phyloP scores from a whole-genome alignment of 129 eudicot genomes.

The Mikania micrantha region DNA sequence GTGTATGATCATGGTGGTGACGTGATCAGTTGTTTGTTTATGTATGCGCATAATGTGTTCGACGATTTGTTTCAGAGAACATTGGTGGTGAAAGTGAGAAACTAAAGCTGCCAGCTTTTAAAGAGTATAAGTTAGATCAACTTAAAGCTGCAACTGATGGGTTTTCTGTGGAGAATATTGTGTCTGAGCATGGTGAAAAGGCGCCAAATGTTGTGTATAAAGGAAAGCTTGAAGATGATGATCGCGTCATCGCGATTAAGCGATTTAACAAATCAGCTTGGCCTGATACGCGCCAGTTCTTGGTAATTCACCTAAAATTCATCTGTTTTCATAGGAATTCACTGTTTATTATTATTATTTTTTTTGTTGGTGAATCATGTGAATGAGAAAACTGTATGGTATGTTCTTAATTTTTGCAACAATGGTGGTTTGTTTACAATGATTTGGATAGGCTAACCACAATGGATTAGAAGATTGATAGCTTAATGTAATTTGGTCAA shows the following conservation, averaged over 20 bases:
- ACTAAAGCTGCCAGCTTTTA: conserved; percentile 38
- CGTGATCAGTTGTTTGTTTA: neutral
- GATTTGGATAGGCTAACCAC: neutral
- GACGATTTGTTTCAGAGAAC: conserved; percentile 27
- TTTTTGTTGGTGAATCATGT: neutral
- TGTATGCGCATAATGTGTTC: conserved; percentile 12
- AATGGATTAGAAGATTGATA: conserved; percentile 5
- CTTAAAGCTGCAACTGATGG: conserved; percentile 61
- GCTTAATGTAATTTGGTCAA: conserved; percentile 18
- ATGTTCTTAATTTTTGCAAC: neutral
- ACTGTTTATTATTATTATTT: too few species aligned
- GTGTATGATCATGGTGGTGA: neutral
- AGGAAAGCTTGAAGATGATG: conserved; percentile 62
- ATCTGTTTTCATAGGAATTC: neutral
- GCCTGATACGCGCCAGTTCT: conserved; percentile 86
- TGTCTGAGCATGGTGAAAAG: conserved; percentile 84
- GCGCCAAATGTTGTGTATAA: conserved; percentile 90
- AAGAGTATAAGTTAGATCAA: conserved; percentile 55
- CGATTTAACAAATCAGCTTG: conserved; percentile 81
- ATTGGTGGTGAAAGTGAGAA: conserved; percentile 34
- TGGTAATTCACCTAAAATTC: conserved; percentile 27
- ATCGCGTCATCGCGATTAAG: conserved; percentile 72
- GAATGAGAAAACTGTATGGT: neutral
- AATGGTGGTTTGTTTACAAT: neutral
- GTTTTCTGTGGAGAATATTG: conserved; percentile 66